Evolutionary conservation across 768 basidiomycete species (phyloP).

Genomic region (Pholiota microspora): DNA sequence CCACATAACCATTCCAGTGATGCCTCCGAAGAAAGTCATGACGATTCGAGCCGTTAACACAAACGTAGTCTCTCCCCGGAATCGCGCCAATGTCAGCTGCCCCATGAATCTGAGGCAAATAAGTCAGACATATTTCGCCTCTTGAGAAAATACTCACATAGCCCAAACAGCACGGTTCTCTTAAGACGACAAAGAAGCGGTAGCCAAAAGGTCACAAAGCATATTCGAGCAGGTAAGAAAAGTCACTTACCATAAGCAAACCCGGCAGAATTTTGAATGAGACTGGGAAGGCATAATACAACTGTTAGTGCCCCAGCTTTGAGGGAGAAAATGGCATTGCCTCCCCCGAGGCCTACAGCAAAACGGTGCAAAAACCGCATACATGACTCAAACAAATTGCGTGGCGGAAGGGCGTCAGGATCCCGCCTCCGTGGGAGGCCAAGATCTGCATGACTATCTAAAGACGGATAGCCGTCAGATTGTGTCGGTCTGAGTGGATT

Average conservation of each 20-base stretch:
- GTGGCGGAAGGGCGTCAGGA: constrained; percentile 73
- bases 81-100: constrained; percentile 67
- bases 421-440: constrained; percentile 59
- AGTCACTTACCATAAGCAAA: constrained; percentile 31
- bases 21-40: constrained; percentile 64
- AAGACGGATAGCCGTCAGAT: neutral
- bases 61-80: constrained; percentile 74
- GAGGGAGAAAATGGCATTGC: constrained; percentile 66
- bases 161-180: constrained; percentile 71
- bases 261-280: constrained; percentile 49
- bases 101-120: constrained; percentile 67
- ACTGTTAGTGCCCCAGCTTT: constrained; percentile 69
- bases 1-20: constrained; percentile 69
- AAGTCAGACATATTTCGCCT: too few relatives aligned
- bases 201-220: constrained; percentile 1
- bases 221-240: neutral
- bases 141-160: constrained; percentile 41
- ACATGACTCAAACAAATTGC: constrained; percentile 51
- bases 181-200: constrained; percentile 21
- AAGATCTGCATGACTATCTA: constrained; percentile 39
- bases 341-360: constrained; percentile 41
- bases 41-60: constrained; percentile 58
- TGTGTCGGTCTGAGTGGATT: neutral
- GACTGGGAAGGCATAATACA: constrained; percentile 56
- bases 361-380: constrained; percentile 45